Evolutionary conservation across 768 basidiomycete species (phyloP), one percentile per base, ranked within the genome.

Genomic region (Amanita rimosa): DNA sequence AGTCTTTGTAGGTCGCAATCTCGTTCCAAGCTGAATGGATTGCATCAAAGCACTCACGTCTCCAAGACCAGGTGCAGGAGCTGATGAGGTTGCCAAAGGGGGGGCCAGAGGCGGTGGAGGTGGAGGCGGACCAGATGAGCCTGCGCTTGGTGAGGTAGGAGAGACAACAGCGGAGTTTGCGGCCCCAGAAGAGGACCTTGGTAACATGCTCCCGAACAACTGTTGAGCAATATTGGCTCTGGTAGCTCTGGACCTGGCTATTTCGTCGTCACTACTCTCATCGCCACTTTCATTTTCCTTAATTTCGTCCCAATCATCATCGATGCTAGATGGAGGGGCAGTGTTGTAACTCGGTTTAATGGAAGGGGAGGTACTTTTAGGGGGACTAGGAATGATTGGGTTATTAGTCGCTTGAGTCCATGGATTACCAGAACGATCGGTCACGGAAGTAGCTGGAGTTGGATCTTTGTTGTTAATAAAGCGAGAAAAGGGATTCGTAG

Each of bases 261-360:
- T 67, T 51, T 92, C 91, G 61, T 92, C 91, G 48, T 91, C 89
- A 46, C 79, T 83, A 53, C 78, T 83, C 55, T 84, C 81, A 4
- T 77, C 75, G 3, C 76, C 75, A 6, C 74, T 77, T 17, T 80
- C 75, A 37, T 78, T 80, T 62, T 93, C 90, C 57, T 78, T 69
- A 43, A 89, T 69, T n/a, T 81, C 79, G 48, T 84, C 90, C 90
- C 91, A 94, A 44, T 91, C 89, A 14, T 87, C 85, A 37, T 63
- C 63, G 19, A 51, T 57, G 27, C 24, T 48, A 27, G 70, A 71
- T 2, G 66, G 63, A 1, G 83, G 73, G 0, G 78, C 84, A 1
- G 78, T 83, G 53, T 83, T 64, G 52, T 88, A 86, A 2, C 73
- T 60, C 0, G 74, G 61, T 59, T 76, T 83, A 0, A 76, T 63